phyloP scores from a whole-genome alignment of 1,284 basidiomycete species.

The Cryptococcus jaspeensis region DNA sequence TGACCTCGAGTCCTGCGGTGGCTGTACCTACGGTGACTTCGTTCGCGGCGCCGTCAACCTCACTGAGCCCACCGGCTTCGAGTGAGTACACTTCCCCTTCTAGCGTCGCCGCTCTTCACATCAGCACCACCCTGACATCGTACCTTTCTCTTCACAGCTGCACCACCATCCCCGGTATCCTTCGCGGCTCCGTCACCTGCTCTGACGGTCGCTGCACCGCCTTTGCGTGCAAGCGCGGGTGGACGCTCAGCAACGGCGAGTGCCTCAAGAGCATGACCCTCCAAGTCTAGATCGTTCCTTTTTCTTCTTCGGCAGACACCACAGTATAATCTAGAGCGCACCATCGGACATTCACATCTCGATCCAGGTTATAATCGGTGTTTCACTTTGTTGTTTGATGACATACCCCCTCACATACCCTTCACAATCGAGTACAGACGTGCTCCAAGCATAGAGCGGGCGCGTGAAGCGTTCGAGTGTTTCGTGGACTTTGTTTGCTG shows the following conservation, averaged over 20 bases:
- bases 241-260: constrained; percentile 6
- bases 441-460: neutral
- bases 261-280: constrained; percentile 3
- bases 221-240: constrained; percentile 15
- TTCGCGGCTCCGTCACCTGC: constrained; percentile 13
- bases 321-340: neutral
- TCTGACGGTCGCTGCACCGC: constrained; percentile 9
- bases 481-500: too few species aligned
- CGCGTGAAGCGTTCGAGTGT: too few species aligned
- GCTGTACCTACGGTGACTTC: constrained; percentile 15
- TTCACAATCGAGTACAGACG: too few species aligned
- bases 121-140: neutral
- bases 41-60: neutral
- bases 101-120: neutral
- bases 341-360: neutral
- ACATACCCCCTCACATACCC: too few species aligned
- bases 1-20: constrained; percentile 14
- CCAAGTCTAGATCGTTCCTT: neutral
- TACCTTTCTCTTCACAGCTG: constrained; percentile 1
- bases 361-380: too few species aligned
- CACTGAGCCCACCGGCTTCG: constrained; percentile 10
- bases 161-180: constrained; percentile 11
- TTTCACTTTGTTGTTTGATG: neutral
- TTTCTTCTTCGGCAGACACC: too few species aligned
- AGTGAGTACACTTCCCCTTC: too few species aligned